phyloP scores from a whole-genome alignment of 352 stramenopile genomes.

The Phytophthora cactorum region DNA sequence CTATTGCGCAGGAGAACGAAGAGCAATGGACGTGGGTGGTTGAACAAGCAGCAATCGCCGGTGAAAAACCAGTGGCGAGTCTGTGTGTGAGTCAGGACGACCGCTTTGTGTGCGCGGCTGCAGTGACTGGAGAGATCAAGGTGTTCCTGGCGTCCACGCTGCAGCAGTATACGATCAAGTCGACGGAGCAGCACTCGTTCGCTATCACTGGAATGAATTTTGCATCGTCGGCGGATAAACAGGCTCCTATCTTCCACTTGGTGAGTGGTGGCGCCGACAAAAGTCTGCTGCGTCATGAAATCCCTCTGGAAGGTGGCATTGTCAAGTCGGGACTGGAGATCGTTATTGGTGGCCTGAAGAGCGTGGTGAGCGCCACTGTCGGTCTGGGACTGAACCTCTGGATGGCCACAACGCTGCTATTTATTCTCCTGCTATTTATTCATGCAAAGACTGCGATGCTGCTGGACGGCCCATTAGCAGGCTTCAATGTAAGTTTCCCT shows the following conservation, averaged over 20 bases:
- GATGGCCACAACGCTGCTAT: slow-evolving; percentile 62
- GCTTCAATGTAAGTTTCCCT: slow-evolving; percentile 54
- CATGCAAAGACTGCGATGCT: slow-evolving; percentile 71
- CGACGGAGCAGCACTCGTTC: slow-evolving; percentile 72
- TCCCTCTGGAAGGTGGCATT: slow-evolving; percentile 61
- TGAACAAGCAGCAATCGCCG: slow-evolving; percentile 54
- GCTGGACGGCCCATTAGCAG: slow-evolving; percentile 48
- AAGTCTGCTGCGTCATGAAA: slow-evolving; percentile 69
- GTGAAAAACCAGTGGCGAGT: slow-evolving; percentile 78
- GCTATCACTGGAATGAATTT: slow-evolving; percentile 88
- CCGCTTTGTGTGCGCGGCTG: slow-evolving; percentile 69
- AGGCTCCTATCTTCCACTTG: slow-evolving; percentile 49
- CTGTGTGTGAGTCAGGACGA: slow-evolving; percentile 81
- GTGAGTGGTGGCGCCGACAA: slow-evolving; percentile 84
- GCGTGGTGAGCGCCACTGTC: slow-evolving; percentile 34
- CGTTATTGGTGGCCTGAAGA: slow-evolving; percentile 38
- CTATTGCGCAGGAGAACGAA: slow-evolving; percentile 69
- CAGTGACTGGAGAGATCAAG: slow-evolving; percentile 76
- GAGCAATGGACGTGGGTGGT: slow-evolving; percentile 79
- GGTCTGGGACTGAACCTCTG: slow-evolving; percentile 58
- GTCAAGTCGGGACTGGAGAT: slow-evolving; percentile 50
- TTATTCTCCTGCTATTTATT: slow-evolving; percentile 79
- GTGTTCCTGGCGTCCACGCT: slow-evolving; percentile 61
- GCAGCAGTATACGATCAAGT: slow-evolving; percentile 59
- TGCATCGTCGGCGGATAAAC: slow-evolving; percentile 40